A percentile compares a stretch with the other conserved stretches of the same genome.
phyloP scores from a whole-genome alignment of 2,329 filamentous ascomycete species.

The Talaromyces piceae region DNA sequence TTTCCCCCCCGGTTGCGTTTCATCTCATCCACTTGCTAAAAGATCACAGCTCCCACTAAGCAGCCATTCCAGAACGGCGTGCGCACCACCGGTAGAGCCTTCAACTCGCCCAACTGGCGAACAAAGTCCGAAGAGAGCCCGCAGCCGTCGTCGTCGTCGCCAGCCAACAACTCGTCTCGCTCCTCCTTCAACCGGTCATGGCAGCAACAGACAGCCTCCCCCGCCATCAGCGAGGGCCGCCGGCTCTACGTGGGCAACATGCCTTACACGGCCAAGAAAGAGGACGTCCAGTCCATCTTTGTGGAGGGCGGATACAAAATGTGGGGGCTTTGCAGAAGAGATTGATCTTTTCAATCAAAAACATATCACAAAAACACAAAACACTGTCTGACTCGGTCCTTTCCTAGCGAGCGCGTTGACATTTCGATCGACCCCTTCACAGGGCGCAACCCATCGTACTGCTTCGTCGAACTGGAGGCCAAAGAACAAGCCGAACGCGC shows the following conservation, averaged over 20 bases:
- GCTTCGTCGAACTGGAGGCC: slow-evolving; percentile 61
- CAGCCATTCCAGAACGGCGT: slow-evolving; percentile 25
- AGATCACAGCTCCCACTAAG: slow-evolving; percentile 22
- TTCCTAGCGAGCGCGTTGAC: slow-evolving; percentile 50
- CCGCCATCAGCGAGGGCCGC: slow-evolving; percentile 34
- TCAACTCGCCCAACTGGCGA: slow-evolving; percentile 37
- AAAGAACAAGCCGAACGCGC: slow-evolving; percentile 51
- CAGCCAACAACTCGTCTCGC: slow-evolving; percentile 21
- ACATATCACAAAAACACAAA: slow-evolving; percentile 1
- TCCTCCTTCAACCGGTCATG: slow-evolving; percentile 19
- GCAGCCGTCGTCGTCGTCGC: slow-evolving; percentile 19
- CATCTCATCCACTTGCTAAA: slow-evolving; percentile 8
- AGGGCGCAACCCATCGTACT: slow-evolving; percentile 64
- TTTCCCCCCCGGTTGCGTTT: neutral
- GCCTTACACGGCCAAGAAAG: slow-evolving; percentile 46
- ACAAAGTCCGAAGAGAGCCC: slow-evolving; percentile 32
- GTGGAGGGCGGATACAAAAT: slow-evolving; percentile 30
- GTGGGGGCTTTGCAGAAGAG: slow-evolving; percentile 14
- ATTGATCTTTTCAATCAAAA: too few relatives aligned
- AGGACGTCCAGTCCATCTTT: slow-evolving; percentile 46
- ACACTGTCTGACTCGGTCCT: slow-evolving; percentile 12
- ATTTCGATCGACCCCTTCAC: slow-evolving; percentile 63
- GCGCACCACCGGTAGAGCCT: slow-evolving; percentile 30
- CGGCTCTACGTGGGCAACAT: slow-evolving; percentile 50
- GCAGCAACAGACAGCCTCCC: slow-evolving; percentile 16